Evolutionary conservation across 164 flowering plant genomes (phyloP), one percentile per base, ranked within the genome.

Genomic region (Vitis riparia): DNA sequence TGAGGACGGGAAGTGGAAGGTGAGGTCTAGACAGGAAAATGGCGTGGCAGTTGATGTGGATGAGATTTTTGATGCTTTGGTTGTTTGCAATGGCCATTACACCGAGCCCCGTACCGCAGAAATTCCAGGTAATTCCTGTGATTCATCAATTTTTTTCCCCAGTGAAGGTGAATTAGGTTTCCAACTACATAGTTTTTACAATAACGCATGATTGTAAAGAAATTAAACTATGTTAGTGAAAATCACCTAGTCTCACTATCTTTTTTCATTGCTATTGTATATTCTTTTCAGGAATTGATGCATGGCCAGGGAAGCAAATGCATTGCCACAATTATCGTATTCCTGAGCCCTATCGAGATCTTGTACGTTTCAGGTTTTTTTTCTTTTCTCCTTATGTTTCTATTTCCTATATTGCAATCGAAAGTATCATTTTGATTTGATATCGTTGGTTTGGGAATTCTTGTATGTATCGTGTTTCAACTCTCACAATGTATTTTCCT

Each of bases 281-380:
- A 17, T 52, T 60, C 2, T 32, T 76, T 79, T 7, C 78, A 91
- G 97, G 98, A 12, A 83, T 87, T 64, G 78, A 82, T 71, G 49
- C 15, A 11, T 94, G 98, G 97, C 92, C 97, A 1, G 97, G 98
- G 51, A 85, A 83, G 81, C 93, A 94, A 78, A 80, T 92, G 51
- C 98, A 94, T 70, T 92, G 97, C 78, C 98, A 94, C 82, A 94
- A 89, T 66, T 94, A 92, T 63, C 93, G 97, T 37, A 65, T 76
- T 71, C 94, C 98, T 32, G 93, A 89, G 29, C 91, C 89, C 51
- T 89, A 86, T 44, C 71, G 61, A 63, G 86, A 85, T 80, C 87
- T 89, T 68, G 97, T 94, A 85, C 64, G 87, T 67, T 6, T 29
- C 44, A 59, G 15, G 12, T 57, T 69, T 68, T 47, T 60, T 11